Evolutionary conservation across 805 yeast species (phyloP).

Genomic region (Dipodascus geniculatus): DNA sequence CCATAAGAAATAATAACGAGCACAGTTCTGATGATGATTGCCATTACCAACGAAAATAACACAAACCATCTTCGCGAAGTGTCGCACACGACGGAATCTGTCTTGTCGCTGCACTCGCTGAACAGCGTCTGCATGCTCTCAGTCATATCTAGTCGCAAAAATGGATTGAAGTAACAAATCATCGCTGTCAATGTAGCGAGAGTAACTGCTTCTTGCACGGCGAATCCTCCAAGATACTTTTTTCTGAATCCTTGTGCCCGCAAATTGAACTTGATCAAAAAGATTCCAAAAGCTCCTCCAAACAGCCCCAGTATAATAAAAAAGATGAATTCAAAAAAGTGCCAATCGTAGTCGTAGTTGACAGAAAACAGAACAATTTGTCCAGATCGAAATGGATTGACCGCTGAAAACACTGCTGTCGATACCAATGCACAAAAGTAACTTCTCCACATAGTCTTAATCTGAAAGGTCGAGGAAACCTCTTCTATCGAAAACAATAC

Average conservation of each 20-base stretch:
- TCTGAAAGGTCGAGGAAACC: slow-evolving; percentile 59
- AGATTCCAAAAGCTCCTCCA: slow-evolving; percentile 84
- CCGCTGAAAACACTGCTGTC: slow-evolving; percentile 61
- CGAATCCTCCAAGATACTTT: slow-evolving; percentile 43
- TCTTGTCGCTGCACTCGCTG: slow-evolving; percentile 57
- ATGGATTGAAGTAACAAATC: slow-evolving; percentile 74
- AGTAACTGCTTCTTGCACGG: slow-evolving; percentile 58
- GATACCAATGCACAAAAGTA: slow-evolving; percentile 87
- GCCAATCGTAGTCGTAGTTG: slow-evolving; percentile 81
- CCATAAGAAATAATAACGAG: slow-evolving; percentile 83
- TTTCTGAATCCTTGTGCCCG: slow-evolving; percentile 70
- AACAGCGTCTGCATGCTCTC: slow-evolving; percentile 85
- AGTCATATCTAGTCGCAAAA: slow-evolving; percentile 82
- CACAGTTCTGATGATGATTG: slow-evolving; percentile 58
- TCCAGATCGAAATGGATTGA: slow-evolving; percentile 91
- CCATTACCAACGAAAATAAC: slow-evolving; percentile 46
- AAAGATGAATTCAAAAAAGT: slow-evolving; percentile 63
- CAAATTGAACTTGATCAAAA: slow-evolving; percentile 65
- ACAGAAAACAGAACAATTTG: slow-evolving; percentile 90
- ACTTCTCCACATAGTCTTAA: slow-evolving; percentile 79
- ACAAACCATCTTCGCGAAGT: slow-evolving; percentile 19
- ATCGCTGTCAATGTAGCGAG: slow-evolving; percentile 61
- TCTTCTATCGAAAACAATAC: slow-evolving; percentile 90
- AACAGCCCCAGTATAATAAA: slow-evolving; percentile 71
- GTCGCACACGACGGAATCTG: slow-evolving; percentile 27